A percentile compares a stretch with the other conserved stretches of the same genome.
Conservation (phyloP, 495 filamentous ascomycete genomes). For the Tricharina praecox region DNA sequence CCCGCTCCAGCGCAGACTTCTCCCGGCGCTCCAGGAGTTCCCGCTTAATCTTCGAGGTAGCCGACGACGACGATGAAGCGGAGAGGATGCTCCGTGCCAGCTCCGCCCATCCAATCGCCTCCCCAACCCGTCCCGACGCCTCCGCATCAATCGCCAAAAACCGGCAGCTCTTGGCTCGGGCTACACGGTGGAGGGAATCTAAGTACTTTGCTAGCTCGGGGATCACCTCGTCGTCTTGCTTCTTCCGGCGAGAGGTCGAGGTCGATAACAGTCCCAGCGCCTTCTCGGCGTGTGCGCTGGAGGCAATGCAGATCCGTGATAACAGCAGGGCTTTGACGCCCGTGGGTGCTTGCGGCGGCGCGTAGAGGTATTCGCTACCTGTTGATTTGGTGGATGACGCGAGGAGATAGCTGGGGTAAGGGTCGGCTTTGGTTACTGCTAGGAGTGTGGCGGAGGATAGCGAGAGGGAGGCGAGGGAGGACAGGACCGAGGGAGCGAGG, state of each 20-base stretch:
- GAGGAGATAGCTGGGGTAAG: constrained; percentile 47
- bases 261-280: constrained; percentile 38
- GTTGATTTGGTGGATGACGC: constrained; percentile 3
- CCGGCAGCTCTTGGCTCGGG: constrained; percentile 65
- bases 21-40: constrained; percentile 47
- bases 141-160: constrained; percentile 87
- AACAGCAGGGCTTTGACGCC: constrained; percentile 68
- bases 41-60: constrained; percentile 53
- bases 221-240: constrained; percentile 35
- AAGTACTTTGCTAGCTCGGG: constrained; percentile 52
- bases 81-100: constrained; percentile 15
- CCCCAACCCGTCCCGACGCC: constrained; percentile 57
- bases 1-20: constrained; percentile 51
- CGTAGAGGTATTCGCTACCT: constrained; percentile 18
- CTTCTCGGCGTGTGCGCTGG: constrained; percentile 47
- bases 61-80: constrained; percentile 8
- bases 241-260: constrained; percentile 7
- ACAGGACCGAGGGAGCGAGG: constrained; percentile 45
- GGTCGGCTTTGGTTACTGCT: constrained; percentile 81
- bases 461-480: constrained; percentile 54
- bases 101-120: constrained; percentile 63
- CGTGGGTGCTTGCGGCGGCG: constrained; percentile 15
- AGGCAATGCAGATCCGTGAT: constrained; percentile 68
- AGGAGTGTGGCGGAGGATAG: constrained; percentile 78
- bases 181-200: constrained; percentile 53